Evolutionary conservation across 2,329 filamentous ascomycete species (phyloP).

Genomic region (Fusarium subglutinans): DNA sequence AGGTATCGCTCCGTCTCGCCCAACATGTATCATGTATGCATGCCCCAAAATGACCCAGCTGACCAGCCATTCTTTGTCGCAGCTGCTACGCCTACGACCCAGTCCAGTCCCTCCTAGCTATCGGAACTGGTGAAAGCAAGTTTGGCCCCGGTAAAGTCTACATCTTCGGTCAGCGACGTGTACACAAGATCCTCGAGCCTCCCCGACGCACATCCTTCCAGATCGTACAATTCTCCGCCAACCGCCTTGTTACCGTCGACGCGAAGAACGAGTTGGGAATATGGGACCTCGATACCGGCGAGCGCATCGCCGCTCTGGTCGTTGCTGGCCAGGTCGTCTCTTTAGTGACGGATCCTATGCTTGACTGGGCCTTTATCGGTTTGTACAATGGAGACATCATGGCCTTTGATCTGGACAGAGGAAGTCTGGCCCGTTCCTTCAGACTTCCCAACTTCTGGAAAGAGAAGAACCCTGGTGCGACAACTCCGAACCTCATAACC

Average conservation of each 20-base stretch:
- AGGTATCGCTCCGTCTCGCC: constrained; percentile 54
- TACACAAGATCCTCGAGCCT: constrained; percentile 78
- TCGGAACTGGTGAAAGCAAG: constrained; percentile 88
- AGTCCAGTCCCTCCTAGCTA: constrained; percentile 89
- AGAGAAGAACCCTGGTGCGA: constrained; percentile 73
- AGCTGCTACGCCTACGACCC: constrained; percentile 90
- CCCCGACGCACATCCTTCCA: constrained; percentile 78
- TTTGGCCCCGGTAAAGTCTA: constrained; percentile 90
- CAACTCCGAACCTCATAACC: constrained; percentile 71
- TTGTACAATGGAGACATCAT: constrained; percentile 84
- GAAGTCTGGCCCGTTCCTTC: constrained; percentile 74
- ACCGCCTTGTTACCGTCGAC: constrained; percentile 86
- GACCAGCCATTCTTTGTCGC: constrained; percentile 40
- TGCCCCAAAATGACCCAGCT: constrained; percentile 19
- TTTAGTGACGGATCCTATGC: constrained; percentile 83
- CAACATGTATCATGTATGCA: constrained; percentile 3
- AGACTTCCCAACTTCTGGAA: constrained; percentile 89
- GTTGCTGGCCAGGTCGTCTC: constrained; percentile 80
- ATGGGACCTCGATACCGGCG: constrained; percentile 80
- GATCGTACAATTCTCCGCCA: constrained; percentile 83
- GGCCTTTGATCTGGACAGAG: constrained; percentile 92
- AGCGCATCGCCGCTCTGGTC: constrained; percentile 73
- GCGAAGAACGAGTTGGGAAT: constrained; percentile 85
- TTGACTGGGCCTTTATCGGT: constrained; percentile 93
- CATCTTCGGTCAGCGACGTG: constrained; percentile 83